Conservation (phyloP, 352 stramenopile genomes). For the Phytophthora tentaculata region DNA sequence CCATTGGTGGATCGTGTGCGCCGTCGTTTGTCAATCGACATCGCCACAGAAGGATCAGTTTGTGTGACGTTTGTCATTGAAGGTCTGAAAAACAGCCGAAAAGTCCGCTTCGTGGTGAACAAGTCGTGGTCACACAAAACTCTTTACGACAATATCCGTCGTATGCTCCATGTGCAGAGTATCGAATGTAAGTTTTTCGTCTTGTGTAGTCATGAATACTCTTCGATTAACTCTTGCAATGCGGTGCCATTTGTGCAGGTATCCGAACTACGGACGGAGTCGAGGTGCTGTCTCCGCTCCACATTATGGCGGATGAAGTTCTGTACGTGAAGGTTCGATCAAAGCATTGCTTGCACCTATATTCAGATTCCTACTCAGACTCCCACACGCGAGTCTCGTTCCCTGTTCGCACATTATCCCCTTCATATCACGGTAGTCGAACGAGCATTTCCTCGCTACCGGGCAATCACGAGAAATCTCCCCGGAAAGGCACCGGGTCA, state of each 20-base stretch:
- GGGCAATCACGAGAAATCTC: slow-evolving; percentile 15
- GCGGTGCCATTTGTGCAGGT: slow-evolving; percentile 36
- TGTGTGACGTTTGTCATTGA: slow-evolving; percentile 77
- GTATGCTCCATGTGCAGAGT: slow-evolving; percentile 75
- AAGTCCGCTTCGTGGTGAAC: slow-evolving; percentile 81
- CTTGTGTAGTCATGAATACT: slow-evolving; percentile 1
- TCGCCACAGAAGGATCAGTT: slow-evolving; percentile 74
- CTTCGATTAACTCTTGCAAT: slow-evolving; percentile 17
- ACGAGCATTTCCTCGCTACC: slow-evolving; percentile 18
- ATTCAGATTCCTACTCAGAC: slow-evolving; percentile 37
- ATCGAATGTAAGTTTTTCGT: slow-evolving; percentile 53
- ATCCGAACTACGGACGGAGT: slow-evolving; percentile 59
- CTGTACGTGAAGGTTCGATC: slow-evolving; percentile 71
- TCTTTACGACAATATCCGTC: slow-evolving; percentile 67
- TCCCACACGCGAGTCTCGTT: slow-evolving; percentile 31
- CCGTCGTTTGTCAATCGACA: slow-evolving; percentile 78
- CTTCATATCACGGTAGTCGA: slow-evolving; percentile 30
- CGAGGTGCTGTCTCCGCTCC: slow-evolving; percentile 73
- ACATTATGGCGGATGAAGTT: slow-evolving; percentile 77
- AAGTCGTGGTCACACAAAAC: slow-evolving; percentile 64
- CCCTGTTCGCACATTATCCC: slow-evolving; percentile 27
- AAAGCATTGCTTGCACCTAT: slow-evolving; percentile 49
- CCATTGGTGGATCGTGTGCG: slow-evolving; percentile 80
- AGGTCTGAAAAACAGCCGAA: slow-evolving; percentile 58
- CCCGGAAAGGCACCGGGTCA: slow-evolving; percentile 14